These are phyloP conservation scores for Rhododendron molle DNA, from an alignment of 148 eudicot species.

Conservation along the genomic window DNA sequence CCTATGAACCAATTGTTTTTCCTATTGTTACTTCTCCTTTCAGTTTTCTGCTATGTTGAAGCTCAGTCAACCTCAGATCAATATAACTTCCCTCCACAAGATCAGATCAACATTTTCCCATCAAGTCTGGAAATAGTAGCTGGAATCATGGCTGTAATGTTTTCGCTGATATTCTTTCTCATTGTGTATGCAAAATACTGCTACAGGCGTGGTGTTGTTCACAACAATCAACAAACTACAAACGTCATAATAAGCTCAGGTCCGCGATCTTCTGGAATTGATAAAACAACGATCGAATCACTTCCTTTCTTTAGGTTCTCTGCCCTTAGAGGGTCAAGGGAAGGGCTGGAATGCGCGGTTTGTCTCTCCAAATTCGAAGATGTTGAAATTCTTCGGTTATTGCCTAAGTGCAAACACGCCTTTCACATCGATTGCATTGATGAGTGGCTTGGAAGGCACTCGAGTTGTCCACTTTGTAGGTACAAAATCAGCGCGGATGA, in stretches of 20 bases:
- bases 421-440: neutral
- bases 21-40: neutral
- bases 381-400: neutral
- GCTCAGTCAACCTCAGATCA: neutral
- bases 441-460: neutral
- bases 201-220: neutral
- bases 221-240: neutral
- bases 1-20: neutral
- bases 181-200: neutral
- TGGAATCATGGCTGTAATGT: neutral
- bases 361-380: neutral
- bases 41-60: neutral
- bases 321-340: neutral
- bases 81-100: neutral
- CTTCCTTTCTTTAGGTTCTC: neutral
- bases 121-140: neutral
- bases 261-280: neutral
- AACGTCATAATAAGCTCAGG: neutral
- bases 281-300: neutral
- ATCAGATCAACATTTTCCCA: neutral
- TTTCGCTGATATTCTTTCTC: neutral
- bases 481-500: neutral
- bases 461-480: neutral
- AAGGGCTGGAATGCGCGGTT: neutral
- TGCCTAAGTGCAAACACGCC: neutral